phyloP scores from a whole-genome alignment of 2,329 filamentous ascomycete species.

The Capronia americana region DNA sequence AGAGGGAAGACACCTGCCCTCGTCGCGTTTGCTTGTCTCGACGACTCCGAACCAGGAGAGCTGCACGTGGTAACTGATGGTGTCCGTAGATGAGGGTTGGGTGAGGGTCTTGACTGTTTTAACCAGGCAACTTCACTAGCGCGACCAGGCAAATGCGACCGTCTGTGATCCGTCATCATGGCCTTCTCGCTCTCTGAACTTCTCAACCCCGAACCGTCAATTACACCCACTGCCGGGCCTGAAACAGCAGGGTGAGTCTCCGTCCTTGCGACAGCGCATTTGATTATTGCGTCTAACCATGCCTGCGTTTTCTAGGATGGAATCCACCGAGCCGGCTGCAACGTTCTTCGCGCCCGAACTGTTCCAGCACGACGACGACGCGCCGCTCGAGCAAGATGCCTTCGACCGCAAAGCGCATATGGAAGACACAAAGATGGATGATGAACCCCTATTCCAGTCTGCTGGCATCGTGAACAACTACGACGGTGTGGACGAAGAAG shows the following conservation, averaged over 20 bases:
- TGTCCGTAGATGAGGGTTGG: not conserved
- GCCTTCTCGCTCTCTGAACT: slow-evolving; percentile 29
- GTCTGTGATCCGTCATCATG: slow-evolving; percentile 21
- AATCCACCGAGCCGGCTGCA: slow-evolving; percentile 22
- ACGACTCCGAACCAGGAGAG: not conserved
- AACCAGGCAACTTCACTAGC: not conserved
- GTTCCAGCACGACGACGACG: slow-evolving; percentile 33
- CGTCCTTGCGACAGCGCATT: not conserved
- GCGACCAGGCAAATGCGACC: slow-evolving; percentile 5
- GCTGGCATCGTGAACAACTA: slow-evolving; percentile 5
- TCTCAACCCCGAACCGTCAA: slow-evolving; percentile 30
- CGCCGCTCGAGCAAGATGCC: slow-evolving; percentile 26
- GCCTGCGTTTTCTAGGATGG: slow-evolving; percentile 22
- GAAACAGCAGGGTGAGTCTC: slow-evolving; percentile 20
- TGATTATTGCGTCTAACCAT: slow-evolving; percentile 3
- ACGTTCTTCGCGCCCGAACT: slow-evolving; percentile 38
- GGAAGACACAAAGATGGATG: slow-evolving; percentile 30
- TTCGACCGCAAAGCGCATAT: slow-evolving; percentile 27
- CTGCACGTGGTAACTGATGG: not conserved
- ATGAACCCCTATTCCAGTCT: slow-evolving; percentile 26
- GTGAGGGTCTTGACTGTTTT: not conserved
- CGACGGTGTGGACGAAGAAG: slow-evolving; percentile 19
- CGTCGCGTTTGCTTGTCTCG: not conserved
- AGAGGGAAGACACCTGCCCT: not conserved
- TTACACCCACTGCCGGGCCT: not conserved